phyloP scores from a whole-genome alignment of 2,329 filamentous ascomycete species.

The Claviceps lovelessii region DNA sequence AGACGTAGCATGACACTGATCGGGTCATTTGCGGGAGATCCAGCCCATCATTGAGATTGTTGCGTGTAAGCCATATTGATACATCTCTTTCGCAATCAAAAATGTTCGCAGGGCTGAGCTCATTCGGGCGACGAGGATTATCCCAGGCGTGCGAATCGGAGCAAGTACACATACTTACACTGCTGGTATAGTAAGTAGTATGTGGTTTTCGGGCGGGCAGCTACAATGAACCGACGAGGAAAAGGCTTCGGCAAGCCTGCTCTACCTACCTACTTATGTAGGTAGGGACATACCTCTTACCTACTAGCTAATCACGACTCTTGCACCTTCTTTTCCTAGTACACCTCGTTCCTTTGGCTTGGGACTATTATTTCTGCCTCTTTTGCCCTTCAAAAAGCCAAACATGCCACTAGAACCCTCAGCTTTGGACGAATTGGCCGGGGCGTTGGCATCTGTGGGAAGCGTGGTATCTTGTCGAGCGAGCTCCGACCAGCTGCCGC shows the following conservation, averaged over 20 bases:
- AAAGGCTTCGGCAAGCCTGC: background rate
- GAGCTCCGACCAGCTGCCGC: slow-evolving; percentile 81
- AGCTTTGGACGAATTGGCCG: slow-evolving; percentile 32
- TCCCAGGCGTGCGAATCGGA: no score
- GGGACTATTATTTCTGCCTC: slow-evolving; percentile 77
- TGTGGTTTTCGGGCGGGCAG: background rate
- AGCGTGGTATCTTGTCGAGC: slow-evolving; percentile 70
- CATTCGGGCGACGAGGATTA: background rate
- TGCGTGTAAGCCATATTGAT: background rate
- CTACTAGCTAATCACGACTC: slow-evolving; percentile 55
- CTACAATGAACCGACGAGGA: background rate
- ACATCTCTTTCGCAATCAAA: background rate
- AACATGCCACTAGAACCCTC: slow-evolving; percentile 67
- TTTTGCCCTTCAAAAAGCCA: slow-evolving; percentile 78
- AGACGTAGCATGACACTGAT: background rate
- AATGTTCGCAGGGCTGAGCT: background rate
- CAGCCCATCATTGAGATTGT: background rate
- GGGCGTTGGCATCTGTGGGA: slow-evolving; percentile 47
- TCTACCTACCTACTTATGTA: slow-evolving; percentile 6
- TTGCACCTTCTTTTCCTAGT: slow-evolving; percentile 83
- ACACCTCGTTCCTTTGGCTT: slow-evolving; percentile 91
- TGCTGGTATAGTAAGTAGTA: no score
- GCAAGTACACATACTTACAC: no score
- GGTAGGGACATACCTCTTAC: no score
- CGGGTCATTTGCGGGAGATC: no score